These are phyloP conservation scores for Oryza nivara DNA, from an alignment of 176 grass and related monocot species.

Conservation along the genomic window DNA sequence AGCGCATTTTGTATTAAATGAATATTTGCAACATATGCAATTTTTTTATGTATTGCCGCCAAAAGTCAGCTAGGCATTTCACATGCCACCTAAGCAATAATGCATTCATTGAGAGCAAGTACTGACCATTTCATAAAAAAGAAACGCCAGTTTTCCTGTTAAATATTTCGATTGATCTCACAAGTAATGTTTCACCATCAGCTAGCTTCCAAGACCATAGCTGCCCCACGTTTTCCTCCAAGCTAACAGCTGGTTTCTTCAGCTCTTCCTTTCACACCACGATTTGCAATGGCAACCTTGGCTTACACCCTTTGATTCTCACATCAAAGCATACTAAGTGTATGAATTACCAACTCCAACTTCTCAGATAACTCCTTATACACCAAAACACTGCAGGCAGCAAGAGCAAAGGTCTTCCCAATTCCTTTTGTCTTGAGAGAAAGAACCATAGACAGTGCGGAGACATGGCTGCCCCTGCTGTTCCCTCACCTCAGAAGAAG, in stretches of 20 bases:
- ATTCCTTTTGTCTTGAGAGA: background rate
- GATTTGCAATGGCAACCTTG: background rate
- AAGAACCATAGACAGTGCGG: background rate
- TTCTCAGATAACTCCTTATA: background rate
- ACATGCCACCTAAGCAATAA: background rate
- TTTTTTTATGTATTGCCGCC: background rate
- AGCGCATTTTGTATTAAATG: too few species aligned
- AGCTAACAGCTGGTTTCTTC: background rate
- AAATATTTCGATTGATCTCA: background rate
- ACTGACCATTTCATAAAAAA: background rate
- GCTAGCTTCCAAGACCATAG: background rate
- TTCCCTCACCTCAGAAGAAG: conserved; percentile 1
- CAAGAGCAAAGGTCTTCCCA: background rate
- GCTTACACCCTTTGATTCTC: conserved; percentile 8
- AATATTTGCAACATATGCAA: background rate
- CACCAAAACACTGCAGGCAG: background rate
- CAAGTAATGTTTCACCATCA: background rate
- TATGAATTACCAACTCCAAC: background rate
- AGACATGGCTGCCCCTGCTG: conserved; percentile 11
- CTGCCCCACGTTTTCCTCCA: background rate
- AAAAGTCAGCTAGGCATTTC: background rate
- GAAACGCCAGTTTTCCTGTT: background rate
- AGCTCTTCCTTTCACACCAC: background rate
- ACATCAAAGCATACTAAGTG: background rate
- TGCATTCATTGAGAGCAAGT: background rate